A percentile compares a stretch with the other conserved stretches of the same genome.
Conservation (phyloP, 176 grass and related monocot species). For the Musa troglodytarum region DNA sequence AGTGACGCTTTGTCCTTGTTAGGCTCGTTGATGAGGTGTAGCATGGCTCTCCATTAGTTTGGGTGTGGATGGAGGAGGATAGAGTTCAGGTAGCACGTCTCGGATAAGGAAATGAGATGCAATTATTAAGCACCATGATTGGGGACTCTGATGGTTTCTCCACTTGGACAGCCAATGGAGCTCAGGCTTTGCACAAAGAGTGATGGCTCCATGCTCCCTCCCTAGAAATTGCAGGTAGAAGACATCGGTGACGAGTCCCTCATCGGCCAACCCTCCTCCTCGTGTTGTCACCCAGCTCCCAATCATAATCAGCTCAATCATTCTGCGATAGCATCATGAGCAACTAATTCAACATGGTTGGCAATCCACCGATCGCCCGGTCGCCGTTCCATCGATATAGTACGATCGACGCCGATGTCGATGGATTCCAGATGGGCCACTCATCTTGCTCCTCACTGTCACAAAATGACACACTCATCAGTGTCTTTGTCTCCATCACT, state of each 20-base stretch:
- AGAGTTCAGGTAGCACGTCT: background rate
- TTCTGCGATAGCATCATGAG: background rate
- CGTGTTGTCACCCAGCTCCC: background rate
- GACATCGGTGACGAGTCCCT: background rate
- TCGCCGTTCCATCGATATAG: background rate
- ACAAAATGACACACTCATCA: background rate
- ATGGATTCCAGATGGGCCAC: background rate
- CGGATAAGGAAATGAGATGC: constrained; percentile 13
- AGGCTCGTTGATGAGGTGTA: background rate
- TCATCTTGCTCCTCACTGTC: background rate
- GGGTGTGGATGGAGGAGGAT: constrained; percentile 25
- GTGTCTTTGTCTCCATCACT: constrained; percentile 1
- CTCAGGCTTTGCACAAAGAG: background rate
- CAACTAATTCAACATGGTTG: background rate
- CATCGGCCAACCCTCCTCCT: background rate
- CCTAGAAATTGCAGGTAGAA: background rate
- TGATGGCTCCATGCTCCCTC: constrained; percentile 2
- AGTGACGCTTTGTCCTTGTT: background rate
- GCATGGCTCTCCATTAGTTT: constrained; percentile 8
- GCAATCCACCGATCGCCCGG: too few relatives aligned
- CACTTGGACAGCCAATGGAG: background rate
- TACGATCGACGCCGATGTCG: background rate
- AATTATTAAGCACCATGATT: constrained; percentile 43
- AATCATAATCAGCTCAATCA: background rate
- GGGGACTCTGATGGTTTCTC: background rate